Conservation (phyloP, 169 alveolate species). For the Eimeria zaria region DNA sequence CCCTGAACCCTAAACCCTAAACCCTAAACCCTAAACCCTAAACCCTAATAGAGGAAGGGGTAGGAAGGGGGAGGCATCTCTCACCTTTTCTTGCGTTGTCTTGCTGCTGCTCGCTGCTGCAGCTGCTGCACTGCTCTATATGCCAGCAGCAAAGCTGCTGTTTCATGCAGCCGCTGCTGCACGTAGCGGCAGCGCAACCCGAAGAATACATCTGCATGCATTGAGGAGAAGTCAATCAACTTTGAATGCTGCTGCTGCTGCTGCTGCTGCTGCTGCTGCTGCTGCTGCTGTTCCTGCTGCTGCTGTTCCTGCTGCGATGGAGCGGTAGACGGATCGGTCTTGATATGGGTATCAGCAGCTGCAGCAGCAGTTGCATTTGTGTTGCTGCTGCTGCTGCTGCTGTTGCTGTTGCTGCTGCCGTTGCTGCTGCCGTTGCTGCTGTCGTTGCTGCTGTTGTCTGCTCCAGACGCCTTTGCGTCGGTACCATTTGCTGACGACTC, state of each 20-base stretch:
- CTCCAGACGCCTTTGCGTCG: too few species aligned
- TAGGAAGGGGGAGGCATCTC: background rate
- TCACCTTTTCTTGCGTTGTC: background rate
- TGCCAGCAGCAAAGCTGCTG: background rate
- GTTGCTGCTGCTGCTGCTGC: conserved; percentile 26
- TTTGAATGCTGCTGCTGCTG: background rate
- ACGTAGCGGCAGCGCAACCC: conserved; percentile 63
- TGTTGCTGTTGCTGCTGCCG: background rate
- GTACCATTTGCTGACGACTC: too few species aligned
- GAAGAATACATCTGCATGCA: conserved; percentile 52
- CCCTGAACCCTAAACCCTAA: background rate
- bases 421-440: background rate
- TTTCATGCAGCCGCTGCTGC: conserved; percentile 20
- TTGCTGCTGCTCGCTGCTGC: conserved; percentile 48
- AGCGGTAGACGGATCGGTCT: background rate
- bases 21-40: background rate
- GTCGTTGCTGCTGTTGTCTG: too few species aligned
- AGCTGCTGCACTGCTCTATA: conserved; percentile 57
- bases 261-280: conserved; percentile 36
- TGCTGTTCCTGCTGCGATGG: background rate
- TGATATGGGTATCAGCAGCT: background rate
- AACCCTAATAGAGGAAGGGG: background rate
- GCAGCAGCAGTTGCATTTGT: background rate
- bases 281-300: background rate
- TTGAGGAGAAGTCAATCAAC: background rate